Percentiles rank a stretch among this genome's conserved stretches.
Evolutionary conservation across 345 rosid species (phyloP).

Genomic region (Eucalyptus curtisii): DNA sequence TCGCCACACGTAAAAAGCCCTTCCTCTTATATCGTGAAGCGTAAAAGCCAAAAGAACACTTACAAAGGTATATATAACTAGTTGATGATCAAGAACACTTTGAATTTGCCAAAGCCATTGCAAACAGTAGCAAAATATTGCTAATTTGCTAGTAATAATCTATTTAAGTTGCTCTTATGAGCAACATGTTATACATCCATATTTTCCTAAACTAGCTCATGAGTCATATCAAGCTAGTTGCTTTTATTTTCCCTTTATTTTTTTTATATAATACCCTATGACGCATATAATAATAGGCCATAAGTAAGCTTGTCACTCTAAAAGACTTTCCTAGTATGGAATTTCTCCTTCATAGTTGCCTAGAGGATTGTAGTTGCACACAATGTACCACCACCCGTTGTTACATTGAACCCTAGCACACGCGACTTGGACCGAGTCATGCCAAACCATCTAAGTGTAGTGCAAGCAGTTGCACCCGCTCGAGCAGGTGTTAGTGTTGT

Average conservation of each 20-base stretch:
- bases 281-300: not conserved
- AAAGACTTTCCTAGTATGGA: not conserved
- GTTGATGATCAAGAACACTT: too few relatives aligned
- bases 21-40: too few relatives aligned
- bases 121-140: not conserved
- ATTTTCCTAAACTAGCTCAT: too few relatives aligned
- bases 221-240: too few relatives aligned
- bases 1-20: too few relatives aligned
- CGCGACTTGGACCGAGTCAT: not conserved
- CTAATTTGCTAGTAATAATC: not conserved
- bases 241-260: too few relatives aligned
- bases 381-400: slow-evolving; percentile 1
- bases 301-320: not conserved
- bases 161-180: not conserved
- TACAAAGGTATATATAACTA: too few relatives aligned
- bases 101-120: not conserved
- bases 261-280: not conserved
- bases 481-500: not conserved
- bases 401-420: slow-evolving; percentile 10
- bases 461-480: slow-evolving; percentile 4
- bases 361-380: slow-evolving; percentile 3
- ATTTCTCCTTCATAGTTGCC: slow-evolving; percentile 1
- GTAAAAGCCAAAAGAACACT: not conserved
- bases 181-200: not conserved
- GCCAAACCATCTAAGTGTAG: slow-evolving; percentile 29